A percentile compares a stretch with the other conserved stretches of the same genome.
These are phyloP conservation scores for Babesia gibsoni DNA, from an alignment of 169 alveolate genomes.

Conservation along the genomic window DNA sequence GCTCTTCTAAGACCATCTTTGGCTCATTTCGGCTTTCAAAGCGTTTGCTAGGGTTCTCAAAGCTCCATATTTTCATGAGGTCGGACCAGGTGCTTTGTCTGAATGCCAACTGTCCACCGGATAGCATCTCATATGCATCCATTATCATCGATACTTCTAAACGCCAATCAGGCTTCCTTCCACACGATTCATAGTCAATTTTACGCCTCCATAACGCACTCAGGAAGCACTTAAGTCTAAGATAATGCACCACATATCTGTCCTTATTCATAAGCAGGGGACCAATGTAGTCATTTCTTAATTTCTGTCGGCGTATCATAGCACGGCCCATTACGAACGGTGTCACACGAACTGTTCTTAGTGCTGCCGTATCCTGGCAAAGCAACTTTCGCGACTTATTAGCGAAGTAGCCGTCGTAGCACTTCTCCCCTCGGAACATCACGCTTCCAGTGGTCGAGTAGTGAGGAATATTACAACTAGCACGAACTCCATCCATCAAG, in stretches of 20 bases:
- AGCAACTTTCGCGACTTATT: constrained; percentile 35
- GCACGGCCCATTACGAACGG: constrained; percentile 24
- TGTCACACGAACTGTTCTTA: constrained; percentile 44
- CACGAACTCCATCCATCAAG: constrained; percentile 61
- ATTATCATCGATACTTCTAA: constrained; percentile 1
- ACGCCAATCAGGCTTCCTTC: neutral
- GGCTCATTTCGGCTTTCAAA: too few relatives aligned
- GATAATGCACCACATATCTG: constrained; percentile 34
- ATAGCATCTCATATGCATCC: neutral
- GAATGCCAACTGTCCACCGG: neutral
- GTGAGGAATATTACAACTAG: constrained; percentile 72
- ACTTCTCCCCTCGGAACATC: constrained; percentile 59
- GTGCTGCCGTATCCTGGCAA: constrained; percentile 61
- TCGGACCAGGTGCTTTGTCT: neutral
- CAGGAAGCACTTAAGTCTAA: constrained; percentile 38
- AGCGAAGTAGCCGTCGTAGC: constrained; percentile 71
- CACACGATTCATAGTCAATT: constrained; percentile 3
- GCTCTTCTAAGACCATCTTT: too few relatives aligned
- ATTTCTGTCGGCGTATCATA: neutral
- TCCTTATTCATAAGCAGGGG: constrained; percentile 38
- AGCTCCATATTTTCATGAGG: neutral
- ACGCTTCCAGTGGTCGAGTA: constrained; percentile 56
- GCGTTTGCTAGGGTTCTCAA: neutral
- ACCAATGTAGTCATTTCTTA: constrained; percentile 20
- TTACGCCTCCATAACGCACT: constrained; percentile 26